Evolutionary conservation across 78 protist genomes (phyloP).

Genomic region (Isochrysis galbana): DNA sequence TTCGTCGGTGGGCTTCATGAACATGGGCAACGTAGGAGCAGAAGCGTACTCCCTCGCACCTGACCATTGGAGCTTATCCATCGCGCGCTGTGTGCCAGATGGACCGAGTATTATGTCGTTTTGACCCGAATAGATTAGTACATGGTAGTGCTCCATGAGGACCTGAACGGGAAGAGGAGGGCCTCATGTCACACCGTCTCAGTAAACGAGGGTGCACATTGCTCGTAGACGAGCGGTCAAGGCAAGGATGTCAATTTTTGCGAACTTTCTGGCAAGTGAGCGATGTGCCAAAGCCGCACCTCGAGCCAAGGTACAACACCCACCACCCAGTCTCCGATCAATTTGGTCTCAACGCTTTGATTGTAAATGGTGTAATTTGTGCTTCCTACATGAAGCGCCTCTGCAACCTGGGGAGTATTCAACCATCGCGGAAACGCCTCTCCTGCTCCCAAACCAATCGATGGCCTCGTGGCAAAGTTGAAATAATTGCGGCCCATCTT

Average conservation of each 20-base stretch:
- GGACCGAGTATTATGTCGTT: not conserved
- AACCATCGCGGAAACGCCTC: not conserved
- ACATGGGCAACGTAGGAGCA: not conserved
- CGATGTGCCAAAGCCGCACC: no score
- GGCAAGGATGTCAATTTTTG: no score
- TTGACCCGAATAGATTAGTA: not conserved
- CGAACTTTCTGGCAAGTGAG: no score
- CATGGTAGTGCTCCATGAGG: not conserved
- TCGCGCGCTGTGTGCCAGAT: not conserved
- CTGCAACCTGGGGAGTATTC: not conserved
- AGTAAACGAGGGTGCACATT: no score
- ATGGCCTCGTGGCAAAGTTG: not conserved
- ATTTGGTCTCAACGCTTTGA: not conserved
- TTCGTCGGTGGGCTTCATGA: not conserved
- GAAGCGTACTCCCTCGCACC: not conserved
- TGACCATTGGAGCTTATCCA: not conserved
- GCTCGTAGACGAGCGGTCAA: no score
- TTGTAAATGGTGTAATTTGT: not conserved
- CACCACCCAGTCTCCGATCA: not conserved
- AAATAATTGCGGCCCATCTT: not conserved
- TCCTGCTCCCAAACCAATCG: not conserved
- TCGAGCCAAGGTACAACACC: not conserved
- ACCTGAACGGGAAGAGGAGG: no score
- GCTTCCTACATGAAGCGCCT: not conserved
- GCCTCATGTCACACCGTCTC: no score